Conservation (phyloP, 139 green algal genomes). For the Chlorella sp. region DNA sequence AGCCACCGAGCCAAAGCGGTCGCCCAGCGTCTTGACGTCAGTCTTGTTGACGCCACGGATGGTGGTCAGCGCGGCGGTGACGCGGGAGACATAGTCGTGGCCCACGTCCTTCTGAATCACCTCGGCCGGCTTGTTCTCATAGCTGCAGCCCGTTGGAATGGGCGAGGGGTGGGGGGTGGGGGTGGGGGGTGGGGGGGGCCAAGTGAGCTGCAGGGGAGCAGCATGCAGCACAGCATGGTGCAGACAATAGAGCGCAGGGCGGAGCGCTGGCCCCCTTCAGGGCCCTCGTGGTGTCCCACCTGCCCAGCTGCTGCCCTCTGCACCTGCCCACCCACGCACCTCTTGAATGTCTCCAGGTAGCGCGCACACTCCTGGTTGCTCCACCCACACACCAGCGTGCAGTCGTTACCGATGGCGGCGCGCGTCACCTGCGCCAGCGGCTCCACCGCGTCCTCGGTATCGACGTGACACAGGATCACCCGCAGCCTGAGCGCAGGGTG, state of each 20-base stretch:
- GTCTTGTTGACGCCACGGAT: constrained; percentile 81
- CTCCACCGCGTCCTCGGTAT: constrained; percentile 85
- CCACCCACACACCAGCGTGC: constrained; percentile 89
- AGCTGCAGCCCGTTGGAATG: constrained; percentile 41
- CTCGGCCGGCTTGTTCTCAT: constrained; percentile 88
- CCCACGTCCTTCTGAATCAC: constrained; percentile 63
- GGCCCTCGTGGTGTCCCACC: too few species aligned
- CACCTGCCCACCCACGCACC: neutral
- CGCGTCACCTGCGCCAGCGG: constrained; percentile 77
- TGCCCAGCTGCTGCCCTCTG: neutral
- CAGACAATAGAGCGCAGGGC: neutral
- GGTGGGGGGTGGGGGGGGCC: neutral
- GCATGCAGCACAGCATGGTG: neutral
- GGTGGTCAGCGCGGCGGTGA: constrained; percentile 68
- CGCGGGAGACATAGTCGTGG: constrained; percentile 79
- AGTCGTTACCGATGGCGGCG: constrained; percentile 75
- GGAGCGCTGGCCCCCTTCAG: too few species aligned
- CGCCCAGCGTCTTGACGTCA: constrained; percentile 73
- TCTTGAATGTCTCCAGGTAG: constrained; percentile 94
- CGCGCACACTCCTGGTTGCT: constrained; percentile 83
- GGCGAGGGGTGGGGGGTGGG: neutral
- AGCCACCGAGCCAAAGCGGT: constrained; percentile 39
- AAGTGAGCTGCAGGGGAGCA: neutral
- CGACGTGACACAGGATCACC: constrained; percentile 86
- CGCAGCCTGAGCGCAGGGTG: too few species aligned